Conservation (phyloP, 2,329 filamentous ascomycete genomes). For the Pezicula carpinea region DNA sequence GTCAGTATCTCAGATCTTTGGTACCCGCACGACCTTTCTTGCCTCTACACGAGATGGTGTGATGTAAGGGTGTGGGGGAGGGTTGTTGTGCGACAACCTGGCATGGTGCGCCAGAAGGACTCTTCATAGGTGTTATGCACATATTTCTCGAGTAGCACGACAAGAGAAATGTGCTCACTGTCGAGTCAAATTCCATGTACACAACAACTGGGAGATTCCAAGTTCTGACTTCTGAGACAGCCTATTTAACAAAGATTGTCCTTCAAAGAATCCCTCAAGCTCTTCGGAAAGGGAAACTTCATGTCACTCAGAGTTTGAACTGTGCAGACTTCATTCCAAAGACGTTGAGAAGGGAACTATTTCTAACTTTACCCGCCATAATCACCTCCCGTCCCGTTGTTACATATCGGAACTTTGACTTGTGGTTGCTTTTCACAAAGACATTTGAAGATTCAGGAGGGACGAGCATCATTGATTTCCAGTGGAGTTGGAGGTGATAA, state of each 20-base stretch:
- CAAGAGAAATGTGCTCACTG: conserved; percentile 1
- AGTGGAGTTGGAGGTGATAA: not conserved
- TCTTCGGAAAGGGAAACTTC: too few species aligned
- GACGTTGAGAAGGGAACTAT: too few species aligned
- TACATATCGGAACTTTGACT: too few species aligned
- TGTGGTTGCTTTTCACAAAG: not conserved
- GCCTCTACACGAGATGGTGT: not conserved
- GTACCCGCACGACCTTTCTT: not conserved
- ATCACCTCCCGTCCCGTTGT: too few species aligned
- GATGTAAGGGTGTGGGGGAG: not conserved
- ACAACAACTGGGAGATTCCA: too few species aligned
- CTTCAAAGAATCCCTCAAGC: too few species aligned
- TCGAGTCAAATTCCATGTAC: conserved; percentile 2
- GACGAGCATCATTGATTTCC: not conserved
- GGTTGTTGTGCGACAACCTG: not conserved
- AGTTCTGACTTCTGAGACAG: too few species aligned
- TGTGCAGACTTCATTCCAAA: too few species aligned
- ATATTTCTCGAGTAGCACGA: not conserved
- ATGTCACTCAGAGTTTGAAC: too few species aligned
- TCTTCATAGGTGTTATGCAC: not conserved
- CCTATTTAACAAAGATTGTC: too few species aligned
- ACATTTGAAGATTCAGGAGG: not conserved
- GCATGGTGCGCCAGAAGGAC: not conserved
- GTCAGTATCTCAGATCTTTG: not conserved
- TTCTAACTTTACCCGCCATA: too few species aligned